These are phyloP conservation scores for Ascochyta rabiei DNA, from an alignment of 2,329 filamentous ascomycete species.

Conservation along the genomic window DNA sequence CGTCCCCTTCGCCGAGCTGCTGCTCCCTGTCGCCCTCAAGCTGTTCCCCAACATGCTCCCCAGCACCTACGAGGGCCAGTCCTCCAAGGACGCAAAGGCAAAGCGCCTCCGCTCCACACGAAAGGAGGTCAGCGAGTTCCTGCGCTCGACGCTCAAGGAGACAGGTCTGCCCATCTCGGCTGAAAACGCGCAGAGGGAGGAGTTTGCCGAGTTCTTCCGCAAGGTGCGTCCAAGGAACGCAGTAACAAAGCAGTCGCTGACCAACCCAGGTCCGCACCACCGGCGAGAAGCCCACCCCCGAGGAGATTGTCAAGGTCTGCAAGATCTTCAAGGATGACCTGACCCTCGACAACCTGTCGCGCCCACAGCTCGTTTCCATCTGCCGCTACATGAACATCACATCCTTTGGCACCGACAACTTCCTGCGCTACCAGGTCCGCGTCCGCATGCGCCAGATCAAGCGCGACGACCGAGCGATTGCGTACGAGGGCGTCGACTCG, in stretches of 20 bases:
- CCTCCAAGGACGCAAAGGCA: conserved; percentile 88
- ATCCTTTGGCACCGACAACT: conserved; percentile 95
- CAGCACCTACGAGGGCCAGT: conserved; percentile 94
- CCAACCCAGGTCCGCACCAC: conserved; percentile 66
- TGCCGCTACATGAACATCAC: conserved; percentile 98
- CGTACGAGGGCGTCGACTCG: conserved; percentile 89
- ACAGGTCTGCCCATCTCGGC: conserved; percentile 88
- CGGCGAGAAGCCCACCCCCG: conserved; percentile 82
- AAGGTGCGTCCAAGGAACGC: conserved; percentile 64
- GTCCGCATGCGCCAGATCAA: conserved; percentile 99
- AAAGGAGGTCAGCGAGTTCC: conserved; percentile 90
- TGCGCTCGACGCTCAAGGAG: conserved; percentile 87
- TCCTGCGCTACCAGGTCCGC: conserved; percentile 95
- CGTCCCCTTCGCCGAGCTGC: conserved; percentile 91
- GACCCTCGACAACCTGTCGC: conserved; percentile 93
- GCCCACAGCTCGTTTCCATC: conserved; percentile 95
- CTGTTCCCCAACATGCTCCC: conserved; percentile 97
- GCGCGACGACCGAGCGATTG: conserved; percentile 93
- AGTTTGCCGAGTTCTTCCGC: conserved; percentile 96
- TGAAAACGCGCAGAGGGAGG: conserved; percentile 85
- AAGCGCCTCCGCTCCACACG: conserved; percentile 79
- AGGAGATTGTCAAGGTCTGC: conserved; percentile 98
- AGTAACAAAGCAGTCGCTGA: conserved; percentile 12
- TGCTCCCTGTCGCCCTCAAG: conserved; percentile 88
- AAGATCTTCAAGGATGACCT: conserved; percentile 98